Percentiles rank a stretch among this genome's conserved stretches.
These are phyloP conservation scores for Tuber borchii DNA, from an alignment of 495 filamentous ascomycete species.

Conservation along the genomic window DNA sequence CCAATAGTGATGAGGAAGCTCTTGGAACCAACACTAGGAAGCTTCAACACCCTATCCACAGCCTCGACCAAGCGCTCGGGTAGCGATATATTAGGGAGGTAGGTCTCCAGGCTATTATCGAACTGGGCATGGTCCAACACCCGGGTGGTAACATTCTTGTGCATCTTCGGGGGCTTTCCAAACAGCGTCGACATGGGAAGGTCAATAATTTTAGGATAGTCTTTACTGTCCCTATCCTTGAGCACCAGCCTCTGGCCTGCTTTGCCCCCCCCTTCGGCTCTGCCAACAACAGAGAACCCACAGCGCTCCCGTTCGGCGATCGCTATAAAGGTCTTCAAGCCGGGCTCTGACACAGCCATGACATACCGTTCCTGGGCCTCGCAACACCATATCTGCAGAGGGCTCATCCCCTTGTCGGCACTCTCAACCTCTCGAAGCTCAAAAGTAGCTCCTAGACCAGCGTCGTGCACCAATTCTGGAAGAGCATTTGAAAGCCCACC, in stretches of 20 bases:
- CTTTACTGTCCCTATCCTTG: constrained; percentile 70
- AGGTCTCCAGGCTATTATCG: constrained; percentile 57
- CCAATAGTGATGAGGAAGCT: constrained; percentile 95
- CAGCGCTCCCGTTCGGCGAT: constrained; percentile 86
- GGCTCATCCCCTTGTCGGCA: constrained; percentile 84
- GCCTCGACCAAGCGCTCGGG: constrained; percentile 67
- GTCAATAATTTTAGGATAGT: constrained; percentile 75
- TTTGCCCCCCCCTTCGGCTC: constrained; percentile 59
- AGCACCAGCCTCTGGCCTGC: constrained; percentile 64
- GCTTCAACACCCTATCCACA: constrained; percentile 67
- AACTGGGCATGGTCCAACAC: constrained; percentile 64
- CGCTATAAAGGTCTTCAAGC: constrained; percentile 72
- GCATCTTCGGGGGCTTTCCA: constrained; percentile 80
- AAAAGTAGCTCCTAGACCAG: constrained; percentile 77
- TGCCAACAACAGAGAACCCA: constrained; percentile 87
- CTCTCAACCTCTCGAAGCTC: constrained; percentile 88
- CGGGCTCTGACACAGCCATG: constrained; percentile 67
- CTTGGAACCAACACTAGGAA: constrained; percentile 90
- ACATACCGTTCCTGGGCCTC: constrained; percentile 97
- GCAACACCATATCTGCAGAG: constrained; percentile 93
- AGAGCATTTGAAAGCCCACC: constrained; percentile 91
- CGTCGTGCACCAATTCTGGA: constrained; percentile 85
- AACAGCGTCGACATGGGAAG: constrained; percentile 87
- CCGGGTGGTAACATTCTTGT: constrained; percentile 67
- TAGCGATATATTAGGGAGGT: constrained; percentile 57